Base-by-base conservation (phyloP, 768 basidiomycete species). In the Termitomyces sp. region DNA sequence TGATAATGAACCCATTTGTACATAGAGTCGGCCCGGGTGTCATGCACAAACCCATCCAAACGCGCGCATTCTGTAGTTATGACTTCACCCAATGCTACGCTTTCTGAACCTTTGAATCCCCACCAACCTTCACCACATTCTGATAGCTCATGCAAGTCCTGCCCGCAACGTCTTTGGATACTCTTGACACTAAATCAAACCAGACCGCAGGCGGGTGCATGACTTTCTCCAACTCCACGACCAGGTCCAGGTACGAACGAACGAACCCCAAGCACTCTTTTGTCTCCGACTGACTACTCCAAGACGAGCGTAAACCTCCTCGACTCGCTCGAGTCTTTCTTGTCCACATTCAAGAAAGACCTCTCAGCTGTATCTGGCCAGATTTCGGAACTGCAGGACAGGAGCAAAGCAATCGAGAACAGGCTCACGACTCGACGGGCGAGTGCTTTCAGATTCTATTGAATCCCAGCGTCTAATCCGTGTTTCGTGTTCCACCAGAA, bases 321-420 rank as follows among this genome's bases (percentile, higher is more conserved):
- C 54, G 87, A 93, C 66, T 92, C 92, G 1, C 80, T 99, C 3
- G 88, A 97, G 63, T 80, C 85, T 1, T 98, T 98, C 71, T 80
- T 99, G 12, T 94, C 93, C 2, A 97, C 92, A 0, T 99, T 99
- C 67, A 96, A 98, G 72, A 88, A 80, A 64, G 96, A 99, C 70
- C 79, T 99, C 22, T 90, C 93, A 6, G 87, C 88, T 1, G 97
- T 98, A 10, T 98, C 97, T 2, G 92, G 94, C 3, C 95, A 99
- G 69, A 96, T 99, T 69, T 90, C 92, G 1, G 93, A 98, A 61
- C 78, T 99, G 24, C 97, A 98, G 67, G 83, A 85, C 62, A 81
- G 92, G 35, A 95, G 93, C 68, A 89, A 90, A 63, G 90, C 90
- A 43, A 97, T 98, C 18, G 97, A 98, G 62, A 83, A 82, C 59